Conservation (phyloP, 192 early-diverging fungal genomes). For the Coemansia sp. region DNA sequence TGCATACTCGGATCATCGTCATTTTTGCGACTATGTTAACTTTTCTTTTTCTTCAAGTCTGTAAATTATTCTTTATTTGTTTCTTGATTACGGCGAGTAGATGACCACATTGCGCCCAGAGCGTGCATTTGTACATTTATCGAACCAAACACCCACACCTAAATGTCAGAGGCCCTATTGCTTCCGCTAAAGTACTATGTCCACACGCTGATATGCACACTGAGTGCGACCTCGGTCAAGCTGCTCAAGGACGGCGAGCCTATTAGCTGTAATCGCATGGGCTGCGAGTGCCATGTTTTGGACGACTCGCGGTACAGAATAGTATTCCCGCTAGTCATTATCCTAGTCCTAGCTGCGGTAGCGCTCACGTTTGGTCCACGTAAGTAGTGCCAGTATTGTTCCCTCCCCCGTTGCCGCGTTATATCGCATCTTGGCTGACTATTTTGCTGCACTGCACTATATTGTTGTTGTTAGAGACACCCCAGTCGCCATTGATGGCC, state of each 20-base stretch:
- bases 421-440: not conserved
- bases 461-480: conserved; percentile 28
- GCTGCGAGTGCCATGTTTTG: conserved; percentile 57
- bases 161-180: conserved; percentile 19
- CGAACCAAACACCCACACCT: not conserved
- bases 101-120: not conserved
- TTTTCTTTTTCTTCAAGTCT: not conserved
- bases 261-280: conserved; percentile 57
- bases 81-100: not conserved
- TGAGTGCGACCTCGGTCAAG: conserved; percentile 48
- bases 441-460: not conserved
- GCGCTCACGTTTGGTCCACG: conserved; percentile 50
- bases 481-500: conserved; percentile 50
- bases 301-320: conserved; percentile 45
- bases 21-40: not conserved
- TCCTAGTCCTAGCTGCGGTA: conserved; percentile 38
- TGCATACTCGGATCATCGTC: not conserved
- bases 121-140: not conserved
- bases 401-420: not conserved
- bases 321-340: conserved; percentile 35
- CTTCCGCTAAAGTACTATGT: conserved; percentile 32
- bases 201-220: conserved; percentile 57
- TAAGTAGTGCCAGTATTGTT: conserved; percentile 26
- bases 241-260: conserved; percentile 19
- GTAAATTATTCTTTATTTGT: not conserved